Conservation (phyloP, 495 filamentous ascomycete genomes). For the Neurospora hispaniola region DNA sequence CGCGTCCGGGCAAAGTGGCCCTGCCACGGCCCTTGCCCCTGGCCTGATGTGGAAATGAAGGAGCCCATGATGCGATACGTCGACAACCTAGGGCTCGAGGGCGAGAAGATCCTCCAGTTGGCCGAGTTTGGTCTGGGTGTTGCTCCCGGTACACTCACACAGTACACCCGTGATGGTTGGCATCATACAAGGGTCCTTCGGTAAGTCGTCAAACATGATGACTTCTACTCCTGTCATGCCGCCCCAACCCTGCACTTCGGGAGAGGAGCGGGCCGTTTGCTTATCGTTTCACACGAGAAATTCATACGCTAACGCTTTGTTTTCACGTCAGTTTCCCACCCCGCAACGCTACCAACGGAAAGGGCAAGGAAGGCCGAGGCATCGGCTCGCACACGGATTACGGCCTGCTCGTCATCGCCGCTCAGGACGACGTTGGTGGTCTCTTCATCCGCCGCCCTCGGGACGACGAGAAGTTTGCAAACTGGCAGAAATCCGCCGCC, state of each 20-base stretch:
- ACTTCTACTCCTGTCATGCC: background rate
- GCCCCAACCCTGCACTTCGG: background rate
- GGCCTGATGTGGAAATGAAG: constrained; percentile 30
- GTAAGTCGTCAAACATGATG: constrained; percentile 8
- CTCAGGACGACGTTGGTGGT: constrained; percentile 35
- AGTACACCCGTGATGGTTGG: constrained; percentile 34
- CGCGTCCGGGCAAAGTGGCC: constrained; percentile 32
- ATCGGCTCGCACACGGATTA: constrained; percentile 40
- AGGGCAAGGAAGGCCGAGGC: constrained; percentile 32
- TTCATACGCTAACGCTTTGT: background rate
- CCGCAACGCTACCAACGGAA: constrained; percentile 30
- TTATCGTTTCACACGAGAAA: background rate
- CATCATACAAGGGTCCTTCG: constrained; percentile 35
- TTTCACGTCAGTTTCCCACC: constrained; percentile 24
- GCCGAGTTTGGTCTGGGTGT: constrained; percentile 28
- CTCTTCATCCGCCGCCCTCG: constrained; percentile 31
- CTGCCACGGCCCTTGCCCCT: constrained; percentile 36
- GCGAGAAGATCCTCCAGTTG: constrained; percentile 30
- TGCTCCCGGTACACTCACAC: constrained; percentile 15
- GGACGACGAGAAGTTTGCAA: constrained; percentile 27
- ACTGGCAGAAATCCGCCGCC: constrained; percentile 34
- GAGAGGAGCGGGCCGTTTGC: background rate
- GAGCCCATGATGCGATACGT: constrained; percentile 22
- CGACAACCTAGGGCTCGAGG: constrained; percentile 20
- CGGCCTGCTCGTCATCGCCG: constrained; percentile 33